Evolutionary conservation across 1,139 yeast genomes (phyloP).

Genomic region (Trichomonascaceae sp.): DNA sequence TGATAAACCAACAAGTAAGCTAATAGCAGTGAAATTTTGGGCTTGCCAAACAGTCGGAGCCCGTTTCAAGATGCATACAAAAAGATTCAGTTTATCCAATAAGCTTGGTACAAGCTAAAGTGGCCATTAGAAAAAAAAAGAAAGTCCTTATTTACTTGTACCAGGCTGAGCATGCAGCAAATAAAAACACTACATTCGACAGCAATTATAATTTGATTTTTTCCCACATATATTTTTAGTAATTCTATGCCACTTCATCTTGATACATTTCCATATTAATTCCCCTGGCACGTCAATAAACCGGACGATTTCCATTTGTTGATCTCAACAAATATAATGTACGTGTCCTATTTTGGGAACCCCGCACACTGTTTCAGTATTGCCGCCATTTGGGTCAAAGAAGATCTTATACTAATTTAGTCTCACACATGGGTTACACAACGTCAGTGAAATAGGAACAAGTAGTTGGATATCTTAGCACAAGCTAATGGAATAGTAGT

Average conservation of each 20-base stretch:
- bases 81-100: not conserved
- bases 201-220: not conserved
- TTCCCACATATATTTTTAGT: not conserved
- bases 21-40: not conserved
- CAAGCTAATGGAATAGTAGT: not conserved
- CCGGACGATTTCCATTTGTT: not conserved
- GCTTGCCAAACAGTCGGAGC: not conserved
- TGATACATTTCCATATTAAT: not conserved
- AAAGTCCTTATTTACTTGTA: too few relatives aligned
- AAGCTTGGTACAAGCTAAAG: conserved; percentile 1
- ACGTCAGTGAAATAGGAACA: not conserved
- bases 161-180: not conserved
- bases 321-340: not conserved
- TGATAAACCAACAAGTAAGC: too few relatives aligned
- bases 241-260: not conserved
- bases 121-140: not conserved
- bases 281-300: not conserved
- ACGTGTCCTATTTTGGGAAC: not conserved
- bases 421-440: not conserved
- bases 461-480: not conserved
- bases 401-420: not conserved
- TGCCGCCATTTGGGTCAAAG: not conserved
- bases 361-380: not conserved
- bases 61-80: conserved; percentile 1
- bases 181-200: not conserved